Evolutionary conservation across 257 asterid species (phyloP).

Genomic region (Cynanchum wilfordii): DNA sequence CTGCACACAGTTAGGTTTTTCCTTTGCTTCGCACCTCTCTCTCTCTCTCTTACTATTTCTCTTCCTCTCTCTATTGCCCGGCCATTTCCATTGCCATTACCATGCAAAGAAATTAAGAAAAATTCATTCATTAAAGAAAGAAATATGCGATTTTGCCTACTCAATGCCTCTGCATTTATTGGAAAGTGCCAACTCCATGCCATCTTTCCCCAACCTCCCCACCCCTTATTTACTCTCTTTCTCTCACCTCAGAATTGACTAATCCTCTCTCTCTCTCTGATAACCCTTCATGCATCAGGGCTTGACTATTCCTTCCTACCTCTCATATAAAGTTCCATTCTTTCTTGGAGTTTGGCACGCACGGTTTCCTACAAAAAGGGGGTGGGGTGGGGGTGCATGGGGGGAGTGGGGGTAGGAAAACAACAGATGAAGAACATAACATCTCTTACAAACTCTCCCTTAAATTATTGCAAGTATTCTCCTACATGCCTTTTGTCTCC

Average conservation of each 20-base stretch:
- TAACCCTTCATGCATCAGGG: constrained; percentile 1
- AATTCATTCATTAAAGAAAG: constrained; percentile 27
- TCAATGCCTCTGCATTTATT: constrained; percentile 37
- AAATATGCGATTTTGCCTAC: constrained; percentile 35
- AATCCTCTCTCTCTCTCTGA: constrained; percentile 8
- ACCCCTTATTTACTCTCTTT: constrained; percentile 20
- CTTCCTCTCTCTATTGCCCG: background rate
- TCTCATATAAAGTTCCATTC: constrained; percentile 14
- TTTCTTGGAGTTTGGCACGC: constrained; percentile 46
- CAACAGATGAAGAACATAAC: constrained; percentile 37
- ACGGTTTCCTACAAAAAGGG: constrained; percentile 40
- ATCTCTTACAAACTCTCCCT: constrained; percentile 16
- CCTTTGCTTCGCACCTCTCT: background rate
- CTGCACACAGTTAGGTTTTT: background rate
- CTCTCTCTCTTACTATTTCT: background rate
- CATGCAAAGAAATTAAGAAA: constrained; percentile 14
- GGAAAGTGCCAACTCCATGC: constrained; percentile 57
- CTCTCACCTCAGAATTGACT: constrained; percentile 29
- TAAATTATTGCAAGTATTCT: constrained; percentile 9
- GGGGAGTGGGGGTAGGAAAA: constrained; percentile 24
- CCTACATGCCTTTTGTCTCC: constrained; percentile 55
- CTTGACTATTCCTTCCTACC: constrained; percentile 37
- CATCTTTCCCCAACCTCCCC: constrained; percentile 14
- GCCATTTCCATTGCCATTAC: constrained; percentile 10
- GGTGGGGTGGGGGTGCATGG: background rate